These are phyloP conservation scores for Eucalyptus shirleyi DNA, from an alignment of 345 rosid genomes.

Conservation along the genomic window DNA sequence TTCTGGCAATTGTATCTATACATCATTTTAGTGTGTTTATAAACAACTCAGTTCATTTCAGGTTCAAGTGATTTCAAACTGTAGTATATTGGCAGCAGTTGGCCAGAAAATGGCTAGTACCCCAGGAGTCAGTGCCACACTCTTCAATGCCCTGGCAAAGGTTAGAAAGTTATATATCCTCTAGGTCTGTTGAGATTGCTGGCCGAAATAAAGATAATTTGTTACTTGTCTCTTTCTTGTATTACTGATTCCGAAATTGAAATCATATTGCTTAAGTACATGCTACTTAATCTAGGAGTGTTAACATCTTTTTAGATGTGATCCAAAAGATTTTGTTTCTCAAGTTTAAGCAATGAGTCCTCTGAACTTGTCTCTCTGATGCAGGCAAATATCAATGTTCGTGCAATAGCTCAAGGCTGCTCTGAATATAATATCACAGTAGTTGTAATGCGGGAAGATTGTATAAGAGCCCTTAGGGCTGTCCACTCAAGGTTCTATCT, in stretches of 20 bases:
- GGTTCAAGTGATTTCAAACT: constrained; percentile 77
- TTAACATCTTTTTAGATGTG: not conserved
- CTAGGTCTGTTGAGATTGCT: not conserved
- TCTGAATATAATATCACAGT: constrained; percentile 95
- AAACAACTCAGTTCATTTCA: constrained; percentile 7
- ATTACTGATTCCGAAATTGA: not conserved
- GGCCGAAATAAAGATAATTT: not conserved
- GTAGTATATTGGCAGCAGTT: constrained; percentile 94
- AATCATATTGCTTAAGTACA: not conserved
- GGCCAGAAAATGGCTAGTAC: constrained; percentile 99
- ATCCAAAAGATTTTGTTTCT: not conserved
- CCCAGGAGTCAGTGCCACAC: constrained; percentile 96
- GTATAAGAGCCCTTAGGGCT: constrained; percentile 88
- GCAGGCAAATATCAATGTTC: constrained; percentile 94
- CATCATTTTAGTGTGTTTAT: not conserved
- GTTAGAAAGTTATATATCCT: constrained; percentile 15
- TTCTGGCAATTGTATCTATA: not conserved
- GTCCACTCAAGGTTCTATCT: constrained; percentile 96
- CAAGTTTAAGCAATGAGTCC: not conserved
- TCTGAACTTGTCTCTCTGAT: not conserved
- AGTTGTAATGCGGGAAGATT: constrained; percentile 83
- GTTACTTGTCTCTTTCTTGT: not conserved
- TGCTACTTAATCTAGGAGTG: not conserved
- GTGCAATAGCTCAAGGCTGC: constrained; percentile 99
- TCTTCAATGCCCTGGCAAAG: constrained; percentile 94